Percentiles rank a stretch among this genome's conserved stretches.
phyloP scores from a whole-genome alignment of 345 rosid species.

The Kernera saxatilis region DNA sequence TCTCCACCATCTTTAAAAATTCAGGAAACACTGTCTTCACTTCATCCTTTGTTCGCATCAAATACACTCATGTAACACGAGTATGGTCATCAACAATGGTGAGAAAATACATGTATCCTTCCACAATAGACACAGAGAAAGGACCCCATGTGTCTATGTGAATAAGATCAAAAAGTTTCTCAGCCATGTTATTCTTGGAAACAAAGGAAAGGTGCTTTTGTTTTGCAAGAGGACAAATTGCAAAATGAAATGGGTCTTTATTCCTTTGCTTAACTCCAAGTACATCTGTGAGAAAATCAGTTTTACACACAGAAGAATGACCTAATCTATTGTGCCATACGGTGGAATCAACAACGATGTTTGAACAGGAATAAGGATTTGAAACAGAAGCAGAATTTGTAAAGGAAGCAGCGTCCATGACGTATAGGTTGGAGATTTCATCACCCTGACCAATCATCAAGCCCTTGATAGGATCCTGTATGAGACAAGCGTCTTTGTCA shows the following conservation, averaged over 20 bases:
- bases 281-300: not conserved
- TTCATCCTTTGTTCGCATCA: not conserved
- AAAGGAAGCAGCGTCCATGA: not conserved
- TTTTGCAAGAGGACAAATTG: not conserved
- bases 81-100: not conserved
- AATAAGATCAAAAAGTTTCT: not conserved
- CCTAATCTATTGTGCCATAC: not conserved
- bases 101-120: not conserved
- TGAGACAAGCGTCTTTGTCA: too few species aligned
- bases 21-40: not conserved
- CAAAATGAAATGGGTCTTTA: not conserved
- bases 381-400: too few species aligned
- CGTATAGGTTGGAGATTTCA: too few species aligned
- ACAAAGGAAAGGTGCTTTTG: not conserved
- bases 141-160: not conserved
- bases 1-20: not conserved
- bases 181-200: not conserved
- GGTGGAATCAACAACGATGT: too few species aligned
- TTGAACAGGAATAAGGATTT: too few species aligned
- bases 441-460: too few species aligned
- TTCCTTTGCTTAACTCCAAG: not conserved
- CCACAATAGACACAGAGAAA: not conserved
- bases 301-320: not conserved
- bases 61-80: not conserved
- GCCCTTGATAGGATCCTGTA: too few species aligned